Base-by-base conservation (phyloP, 148 eudicot species). In the Dysphania ambrosioides region DNA sequence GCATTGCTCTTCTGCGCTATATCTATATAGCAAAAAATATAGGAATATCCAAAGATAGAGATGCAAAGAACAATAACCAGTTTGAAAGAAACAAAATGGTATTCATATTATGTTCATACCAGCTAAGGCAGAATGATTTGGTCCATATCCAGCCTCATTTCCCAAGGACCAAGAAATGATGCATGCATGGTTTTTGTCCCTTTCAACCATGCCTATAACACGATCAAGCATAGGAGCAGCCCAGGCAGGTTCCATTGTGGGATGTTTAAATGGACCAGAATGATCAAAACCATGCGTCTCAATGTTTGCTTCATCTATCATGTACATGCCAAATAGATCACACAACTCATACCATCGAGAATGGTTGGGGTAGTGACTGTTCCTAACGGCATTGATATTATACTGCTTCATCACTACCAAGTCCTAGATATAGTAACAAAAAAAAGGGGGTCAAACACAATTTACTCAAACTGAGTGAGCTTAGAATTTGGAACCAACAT, bases 251-350 rank as follows among this genome's bases (percentile, higher is more conserved):
- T 94, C 97, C 79, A 73, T 75, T 1, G 97, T 83, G 16, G 98
- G 98, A 85, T 94, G 98, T 82, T 87, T 94, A 38, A 85, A 61
- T 58, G 88, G 83, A 74, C 80, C 85, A 77, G 90, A 88, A 78
- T 83, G 85, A 84, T 88, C 86, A 84, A 94, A 94, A 72, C 98
- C 98, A 77, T 94, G 98, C 53, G 98, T 94, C 86, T 94, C 98
- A 66, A 94, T 94, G 80, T 94, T 94, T 71, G 98, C 98, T 85
- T 94, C 98, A 77, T 94, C 98, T 56, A 94, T 87, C 98, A 94
- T 91, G 84, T 94, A 94, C 97, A 94, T 88, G 74, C 98, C 98
- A 83, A 91, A 94, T 76, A 94, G 80, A 85, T 90, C 93, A 79
- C 98, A 94, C 60, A 94, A 83, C 88, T 94, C 98, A 62, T 94